Evolutionary conservation across 495 filamentous ascomycete genomes (phyloP).

Genomic region (Chlorociboria aeruginascens): DNA sequence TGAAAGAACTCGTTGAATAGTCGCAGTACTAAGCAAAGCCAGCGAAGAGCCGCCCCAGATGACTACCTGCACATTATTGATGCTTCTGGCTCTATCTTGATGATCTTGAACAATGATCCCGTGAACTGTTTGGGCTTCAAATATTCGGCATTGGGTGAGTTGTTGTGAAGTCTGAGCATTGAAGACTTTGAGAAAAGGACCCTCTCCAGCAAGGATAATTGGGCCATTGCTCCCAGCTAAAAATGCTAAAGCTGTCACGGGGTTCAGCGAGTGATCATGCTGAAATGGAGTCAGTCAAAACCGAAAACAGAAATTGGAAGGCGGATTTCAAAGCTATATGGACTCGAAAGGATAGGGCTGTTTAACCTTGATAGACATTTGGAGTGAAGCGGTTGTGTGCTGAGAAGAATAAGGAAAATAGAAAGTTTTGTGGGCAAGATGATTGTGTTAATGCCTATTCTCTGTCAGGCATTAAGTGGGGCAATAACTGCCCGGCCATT

Average conservation of each 20-base stretch:
- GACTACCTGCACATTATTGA: conserved; percentile 22
- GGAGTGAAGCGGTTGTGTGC: neutral
- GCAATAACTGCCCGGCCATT: too few species aligned
- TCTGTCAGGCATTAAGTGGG: too few species aligned
- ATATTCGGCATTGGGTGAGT: conserved; percentile 34
- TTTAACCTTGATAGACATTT: conserved; percentile 17
- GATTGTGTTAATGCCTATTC: too few species aligned
- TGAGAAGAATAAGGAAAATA: too few species aligned
- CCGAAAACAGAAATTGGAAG: too few species aligned
- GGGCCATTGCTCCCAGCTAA: conserved; percentile 20
- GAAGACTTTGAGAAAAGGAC: conserved; percentile 54
- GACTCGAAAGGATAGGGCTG: neutral
- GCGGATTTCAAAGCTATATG: neutral
- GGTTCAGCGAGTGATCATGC: conserved; percentile 31
- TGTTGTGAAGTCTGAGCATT: conserved; percentile 26
- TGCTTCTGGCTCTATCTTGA: neutral
- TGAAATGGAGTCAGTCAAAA: neutral
- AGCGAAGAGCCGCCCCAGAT: conserved; percentile 43
- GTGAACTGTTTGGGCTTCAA: conserved; percentile 53
- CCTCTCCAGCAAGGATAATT: conserved; percentile 61
- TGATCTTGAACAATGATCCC: conserved; percentile 39
- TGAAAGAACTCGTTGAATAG: neutral
- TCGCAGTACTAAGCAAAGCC: conserved; percentile 2
- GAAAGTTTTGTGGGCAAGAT: too few species aligned
- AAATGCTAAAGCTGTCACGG: conserved; percentile 48